These are phyloP conservation scores for Nakazawaea peltata DNA, from an alignment of 805 yeast genomes.

Conservation along the genomic window DNA sequence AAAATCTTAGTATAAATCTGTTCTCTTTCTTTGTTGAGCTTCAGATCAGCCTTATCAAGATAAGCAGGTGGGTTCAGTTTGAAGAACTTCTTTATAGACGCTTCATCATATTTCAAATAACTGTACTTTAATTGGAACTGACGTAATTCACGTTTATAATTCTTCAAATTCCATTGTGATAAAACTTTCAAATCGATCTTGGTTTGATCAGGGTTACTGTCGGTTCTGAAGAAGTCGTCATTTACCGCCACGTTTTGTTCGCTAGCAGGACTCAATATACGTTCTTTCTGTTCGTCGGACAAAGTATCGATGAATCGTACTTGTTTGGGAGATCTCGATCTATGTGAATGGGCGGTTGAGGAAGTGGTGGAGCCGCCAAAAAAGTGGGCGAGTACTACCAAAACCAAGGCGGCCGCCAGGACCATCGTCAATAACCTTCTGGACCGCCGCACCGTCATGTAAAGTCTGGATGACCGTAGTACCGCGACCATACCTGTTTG, in stretches of 20 bases:
- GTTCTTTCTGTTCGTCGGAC: background rate
- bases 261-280: constrained; percentile 1
- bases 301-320: constrained; percentile 10
- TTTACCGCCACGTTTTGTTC: constrained; percentile 1
- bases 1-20: constrained; percentile 16
- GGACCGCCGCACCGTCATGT: background rate
- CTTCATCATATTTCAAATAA: constrained; percentile 8
- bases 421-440: background rate
- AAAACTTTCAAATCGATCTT: constrained; percentile 4
- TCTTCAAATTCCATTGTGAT: constrained; percentile 2
- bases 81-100: constrained; percentile 3
- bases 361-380: no score
- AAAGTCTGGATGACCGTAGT: background rate
- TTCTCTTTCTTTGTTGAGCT: constrained; percentile 6
- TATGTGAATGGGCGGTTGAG: no score
- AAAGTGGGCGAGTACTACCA: no score
- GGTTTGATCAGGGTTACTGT: constrained; percentile 6
- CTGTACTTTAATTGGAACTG: constrained; percentile 4
- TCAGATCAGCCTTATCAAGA: background rate
- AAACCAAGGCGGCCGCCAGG: background rate
- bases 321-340: no score
- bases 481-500: no score
- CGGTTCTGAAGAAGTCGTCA: constrained; percentile 6
- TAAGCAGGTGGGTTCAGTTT: constrained; percentile 5
- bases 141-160: constrained; percentile 6